Evolutionary conservation across 2,329 filamentous ascomycete genomes (phyloP).

Genomic region (Colletotrichum siamense): DNA sequence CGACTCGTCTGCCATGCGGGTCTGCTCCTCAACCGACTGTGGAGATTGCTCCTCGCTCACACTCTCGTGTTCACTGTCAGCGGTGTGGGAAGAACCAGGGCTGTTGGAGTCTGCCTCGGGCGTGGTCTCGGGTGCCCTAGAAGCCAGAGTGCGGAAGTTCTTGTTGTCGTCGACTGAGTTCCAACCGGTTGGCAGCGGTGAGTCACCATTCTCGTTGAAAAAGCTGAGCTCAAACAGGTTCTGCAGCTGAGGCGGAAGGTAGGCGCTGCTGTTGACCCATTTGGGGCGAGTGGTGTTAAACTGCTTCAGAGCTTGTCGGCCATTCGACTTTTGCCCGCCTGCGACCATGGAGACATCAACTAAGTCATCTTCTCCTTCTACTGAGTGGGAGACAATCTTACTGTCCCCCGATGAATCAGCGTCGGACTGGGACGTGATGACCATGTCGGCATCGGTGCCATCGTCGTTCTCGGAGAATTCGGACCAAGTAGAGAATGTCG

Average conservation of each 20-base stretch:
- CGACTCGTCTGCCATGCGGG: constrained; percentile 65
- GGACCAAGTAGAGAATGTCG: constrained; percentile 75
- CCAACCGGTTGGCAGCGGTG: constrained; percentile 74
- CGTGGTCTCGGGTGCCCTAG: constrained; percentile 48
- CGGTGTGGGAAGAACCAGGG: constrained; percentile 51
- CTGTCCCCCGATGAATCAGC: constrained; percentile 71
- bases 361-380: constrained; percentile 88
- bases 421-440: constrained; percentile 68
- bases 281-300: constrained; percentile 57
- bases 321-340: constrained; percentile 39
- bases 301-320: constrained; percentile 38
- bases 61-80: constrained; percentile 57
- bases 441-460: constrained; percentile 69
- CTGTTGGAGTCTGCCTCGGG: constrained; percentile 49
- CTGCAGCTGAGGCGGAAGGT: constrained; percentile 68
- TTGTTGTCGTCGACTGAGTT: constrained; percentile 64
- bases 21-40: constrained; percentile 34
- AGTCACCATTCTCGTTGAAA: constrained; percentile 56
- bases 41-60: constrained; percentile 54
- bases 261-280: constrained; percentile 58
- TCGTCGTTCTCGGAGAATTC: constrained; percentile 54
- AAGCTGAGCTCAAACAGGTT: constrained; percentile 81
- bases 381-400: constrained; percentile 77
- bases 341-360: constrained; percentile 90
- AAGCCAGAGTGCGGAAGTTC: constrained; percentile 57